Evolutionary conservation across 768 basidiomycete genomes (phyloP).

Genomic region (Lactarius sanguifluus): DNA sequence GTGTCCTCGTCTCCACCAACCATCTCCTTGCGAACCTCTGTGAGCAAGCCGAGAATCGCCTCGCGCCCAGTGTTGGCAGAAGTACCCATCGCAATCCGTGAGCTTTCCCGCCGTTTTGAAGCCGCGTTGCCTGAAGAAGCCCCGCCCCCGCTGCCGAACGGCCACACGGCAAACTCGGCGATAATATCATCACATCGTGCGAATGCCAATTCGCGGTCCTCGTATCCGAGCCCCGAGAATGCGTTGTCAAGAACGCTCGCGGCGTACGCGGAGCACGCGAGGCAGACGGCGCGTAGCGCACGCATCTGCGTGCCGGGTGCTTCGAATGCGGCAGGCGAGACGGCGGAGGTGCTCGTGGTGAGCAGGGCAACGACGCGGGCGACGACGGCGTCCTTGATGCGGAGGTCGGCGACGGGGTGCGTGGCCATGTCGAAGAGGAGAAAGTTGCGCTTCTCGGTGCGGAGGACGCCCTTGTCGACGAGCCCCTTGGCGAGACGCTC

Average conservation of each 20-base stretch:
- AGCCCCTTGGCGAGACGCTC: constrained; percentile 96
- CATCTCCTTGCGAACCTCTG: constrained; percentile 73
- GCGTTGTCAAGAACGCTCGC: constrained; percentile 96
- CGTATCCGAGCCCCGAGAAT: constrained; percentile 83
- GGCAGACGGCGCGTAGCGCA: constrained; percentile 73
- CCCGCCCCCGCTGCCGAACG: constrained; percentile 55
- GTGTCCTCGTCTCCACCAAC: constrained; percentile 68
- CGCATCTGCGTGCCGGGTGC: constrained; percentile 81
- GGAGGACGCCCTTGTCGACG: constrained; percentile 98
- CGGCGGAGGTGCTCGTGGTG: constrained; percentile 76
- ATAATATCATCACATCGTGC: constrained; percentile 92
- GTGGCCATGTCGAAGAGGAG: constrained; percentile 99
- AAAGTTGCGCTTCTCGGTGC: constrained; percentile 98
- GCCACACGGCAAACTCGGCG: constrained; percentile 89
- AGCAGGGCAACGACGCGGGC: constrained; percentile 73
- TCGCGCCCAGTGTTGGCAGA: constrained; percentile 54
- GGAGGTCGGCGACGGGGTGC: constrained; percentile 92
- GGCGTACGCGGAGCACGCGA: constrained; percentile 90
- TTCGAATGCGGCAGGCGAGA: constrained; percentile 72
- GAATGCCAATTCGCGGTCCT: constrained; percentile 92
- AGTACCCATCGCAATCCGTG: constrained; percentile 58
- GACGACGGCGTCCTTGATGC: constrained; percentile 85
- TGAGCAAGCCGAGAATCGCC: constrained; percentile 68
- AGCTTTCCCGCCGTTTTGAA: constrained; percentile 39
- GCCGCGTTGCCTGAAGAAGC: constrained; percentile 18